Evolutionary conservation across 805 yeast species (phyloP).

Genomic region (Hermanozyma aechmeae): DNA sequence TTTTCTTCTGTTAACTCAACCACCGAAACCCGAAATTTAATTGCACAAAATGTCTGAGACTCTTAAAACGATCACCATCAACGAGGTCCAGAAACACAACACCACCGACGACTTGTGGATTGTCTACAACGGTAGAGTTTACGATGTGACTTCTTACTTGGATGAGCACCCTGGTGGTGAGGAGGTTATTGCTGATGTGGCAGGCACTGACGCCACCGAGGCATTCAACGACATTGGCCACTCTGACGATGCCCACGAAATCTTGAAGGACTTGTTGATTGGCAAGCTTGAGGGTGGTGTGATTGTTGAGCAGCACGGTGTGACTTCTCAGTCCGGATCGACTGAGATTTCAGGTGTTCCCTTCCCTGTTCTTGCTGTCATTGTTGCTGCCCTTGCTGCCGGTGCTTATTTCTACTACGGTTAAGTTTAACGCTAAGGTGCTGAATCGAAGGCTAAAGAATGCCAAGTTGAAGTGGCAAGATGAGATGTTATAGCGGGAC

Average conservation of each 20-base stretch:
- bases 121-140: conserved; percentile 6
- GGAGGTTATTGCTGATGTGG: conserved; percentile 69
- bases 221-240: conserved; percentile 87
- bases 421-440: too few relatives aligned
- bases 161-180: conserved; percentile 73
- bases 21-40: too few relatives aligned
- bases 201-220: conserved; percentile 70
- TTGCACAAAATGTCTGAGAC: too few relatives aligned
- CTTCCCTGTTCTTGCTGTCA: conserved; percentile 11
- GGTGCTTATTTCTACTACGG: conserved; percentile 13
- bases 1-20: too few relatives aligned
- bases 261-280: conserved; percentile 55
- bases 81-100: conserved; percentile 12
- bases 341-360: conserved; percentile 10
- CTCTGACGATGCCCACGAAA: conserved; percentile 88
- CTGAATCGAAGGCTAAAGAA: too few relatives aligned
- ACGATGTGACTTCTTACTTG: conserved; percentile 31
- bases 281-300: conserved; percentile 73
- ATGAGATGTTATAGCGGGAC: conserved; percentile 3
- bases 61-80: too few relatives aligned
- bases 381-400: conserved; percentile 9
- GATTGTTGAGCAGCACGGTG: conserved; percentile 12
- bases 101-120: conserved; percentile 32
- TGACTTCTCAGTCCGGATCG: conserved; percentile 4
- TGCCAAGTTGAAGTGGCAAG: too few relatives aligned